Evolutionary conservation across 805 yeast species (phyloP), one percentile per base, ranked within the genome.

Genomic region (Nakazawaea wyomingensis): DNA sequence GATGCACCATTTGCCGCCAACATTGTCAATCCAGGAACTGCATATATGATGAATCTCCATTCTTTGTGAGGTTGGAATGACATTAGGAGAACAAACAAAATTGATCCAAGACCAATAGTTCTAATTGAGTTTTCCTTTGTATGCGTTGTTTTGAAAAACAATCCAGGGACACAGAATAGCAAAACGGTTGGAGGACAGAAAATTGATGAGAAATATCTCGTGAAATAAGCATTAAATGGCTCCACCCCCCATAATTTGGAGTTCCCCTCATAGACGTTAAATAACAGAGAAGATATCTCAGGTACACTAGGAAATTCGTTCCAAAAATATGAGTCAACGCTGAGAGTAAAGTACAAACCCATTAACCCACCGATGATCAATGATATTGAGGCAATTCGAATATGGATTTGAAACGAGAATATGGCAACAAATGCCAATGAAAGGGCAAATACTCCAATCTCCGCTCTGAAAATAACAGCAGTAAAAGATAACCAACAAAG

Each of bases 51-150:
- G 55, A 91, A 91, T 52, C 97, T 74, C 95, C 95, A 87, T 66
- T 91, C 98, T 58, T 91, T 91, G 54, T 91, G 97, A 3, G 93
- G 89, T 60, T 85, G 93, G 40, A 82, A 59, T 0, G 96, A 88
- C 73, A 89, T 72, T 4, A 78, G 53, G 1, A 66, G 48, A n/a
- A 89, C 69, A 55, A 68, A 90, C 13, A 75, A 39, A 1, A 80
- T 33, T 0, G 84, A 64, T 1, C 87, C 66, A 14, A 74, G 46
- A 1, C 75, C 68, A 21, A 81, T 54, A 5, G 80, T 61, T 32
- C 74, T 70, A 29, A 77, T 52, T 1, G 61, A 46, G 14, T 55
- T 53, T 18, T 56, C 53, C 13, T 57, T 55, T 20, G 65, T 61
- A 38, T 57, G 60, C 4, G 50, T 50, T 35, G 51, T 44, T 42